These are phyloP conservation scores for Dendrocalamus sinicus DNA, from an alignment of 176 grass and related monocot genomes.

Conservation along the genomic window DNA sequence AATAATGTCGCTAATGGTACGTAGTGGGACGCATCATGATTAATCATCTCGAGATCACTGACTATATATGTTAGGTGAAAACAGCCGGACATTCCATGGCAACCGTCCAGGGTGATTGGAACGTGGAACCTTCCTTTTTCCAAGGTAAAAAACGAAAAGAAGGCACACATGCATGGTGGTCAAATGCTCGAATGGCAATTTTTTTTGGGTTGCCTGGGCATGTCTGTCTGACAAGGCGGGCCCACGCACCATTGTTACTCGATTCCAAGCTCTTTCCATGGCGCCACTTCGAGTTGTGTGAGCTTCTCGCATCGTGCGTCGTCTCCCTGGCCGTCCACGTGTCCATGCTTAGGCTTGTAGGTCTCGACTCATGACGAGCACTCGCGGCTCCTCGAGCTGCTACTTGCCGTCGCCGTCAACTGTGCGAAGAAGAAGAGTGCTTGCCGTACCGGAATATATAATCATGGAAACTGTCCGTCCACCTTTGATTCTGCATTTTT, in stretches of 20 bases:
- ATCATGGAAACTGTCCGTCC: background rate
- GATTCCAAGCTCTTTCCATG: conserved; percentile 17
- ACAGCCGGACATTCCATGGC: conserved; percentile 26
- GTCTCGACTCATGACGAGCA: background rate
- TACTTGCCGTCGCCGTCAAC: background rate
- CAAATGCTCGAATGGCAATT: background rate
- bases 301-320: conserved; percentile 36
- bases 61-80: conserved; percentile 23
- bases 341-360: background rate
- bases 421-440: background rate
- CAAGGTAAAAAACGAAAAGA: background rate
- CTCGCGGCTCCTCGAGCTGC: background rate
- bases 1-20: too few relatives aligned
- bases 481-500: background rate
- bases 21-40: conserved; percentile 30
- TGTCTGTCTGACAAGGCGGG: background rate
- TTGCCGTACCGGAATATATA: conserved; percentile 23
- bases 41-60: conserved; percentile 9
- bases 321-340: conserved; percentile 42
- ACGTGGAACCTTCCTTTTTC: background rate
- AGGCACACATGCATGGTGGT: background rate
- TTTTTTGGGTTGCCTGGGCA: background rate
- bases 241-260: background rate
- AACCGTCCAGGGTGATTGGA: conserved; percentile 35
- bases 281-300: background rate